Evolutionary conservation across 139 green algal species (phyloP).

Genomic region (Ettlia oleoabundans): DNA sequence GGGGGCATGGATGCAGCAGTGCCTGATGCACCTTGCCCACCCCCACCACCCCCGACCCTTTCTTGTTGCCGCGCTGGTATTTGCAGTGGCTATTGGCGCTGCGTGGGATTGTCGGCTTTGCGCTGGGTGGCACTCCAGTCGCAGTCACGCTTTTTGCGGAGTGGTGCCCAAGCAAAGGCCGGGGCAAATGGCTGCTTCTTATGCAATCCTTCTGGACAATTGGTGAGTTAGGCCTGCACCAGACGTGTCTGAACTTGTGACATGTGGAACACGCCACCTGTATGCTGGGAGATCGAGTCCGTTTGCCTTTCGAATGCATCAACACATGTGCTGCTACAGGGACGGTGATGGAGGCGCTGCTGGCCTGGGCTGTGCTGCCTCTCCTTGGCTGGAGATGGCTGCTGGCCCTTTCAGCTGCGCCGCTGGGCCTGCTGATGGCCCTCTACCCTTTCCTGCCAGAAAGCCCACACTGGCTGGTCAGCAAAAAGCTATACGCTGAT

Average conservation of each 20-base stretch:
- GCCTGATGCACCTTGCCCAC: no score
- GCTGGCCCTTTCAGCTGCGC: conserved; percentile 57
- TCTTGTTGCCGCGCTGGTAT: no score
- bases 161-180: conserved; percentile 60
- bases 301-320: conserved; percentile 25
- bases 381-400: conserved; percentile 74
- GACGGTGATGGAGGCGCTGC: conserved; percentile 65
- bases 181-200: conserved; percentile 66
- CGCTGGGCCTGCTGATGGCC: conserved; percentile 59
- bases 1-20: no score
- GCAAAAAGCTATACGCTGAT: conserved; percentile 31
- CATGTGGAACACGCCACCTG: no score
- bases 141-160: conserved; percentile 77
- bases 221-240: no score
- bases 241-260: no score
- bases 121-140: conserved; percentile 73
- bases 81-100: conserved; percentile 55
- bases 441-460: conserved; percentile 80
- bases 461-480: conserved; percentile 69
- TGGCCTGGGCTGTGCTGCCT: conserved; percentile 78
- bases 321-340: conserved; percentile 43
- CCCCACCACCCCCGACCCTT: no score
- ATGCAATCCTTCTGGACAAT: conserved; percentile 81
- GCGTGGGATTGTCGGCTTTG: conserved; percentile 68
- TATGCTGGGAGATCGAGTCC: no score